Evolutionary conservation across 345 rosid species (phyloP), one percentile per base, ranked within the genome.

Genomic region (Kandelia obovata): DNA sequence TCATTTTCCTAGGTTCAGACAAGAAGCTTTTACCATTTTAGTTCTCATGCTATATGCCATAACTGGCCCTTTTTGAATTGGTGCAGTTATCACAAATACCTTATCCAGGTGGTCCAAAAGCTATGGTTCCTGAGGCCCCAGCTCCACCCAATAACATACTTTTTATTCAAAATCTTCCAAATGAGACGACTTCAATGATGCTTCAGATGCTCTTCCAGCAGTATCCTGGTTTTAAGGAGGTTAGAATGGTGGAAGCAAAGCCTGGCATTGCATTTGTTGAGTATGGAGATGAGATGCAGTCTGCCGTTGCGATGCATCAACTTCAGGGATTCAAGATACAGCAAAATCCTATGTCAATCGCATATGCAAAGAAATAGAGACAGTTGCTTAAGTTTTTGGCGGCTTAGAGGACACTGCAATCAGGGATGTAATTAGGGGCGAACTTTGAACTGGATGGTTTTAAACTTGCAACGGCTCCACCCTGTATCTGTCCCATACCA

Each of bases 181-280:
- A 86, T 52, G 97, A 92, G 58, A 83, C 96, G 1, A 84, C 96
- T 25, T 85, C 97, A 0, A 82, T 88, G 93, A 77, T 81, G 86
- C 77, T 95, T 72, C 97, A 95, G 80, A 82, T 78, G 88, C 71
- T 92, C 27, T 95, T 95, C 82, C 75, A 66, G 69, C 96, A 85
- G 64, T 90, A 88, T 71, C 69, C 75, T 7, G 96, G 96, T 58
- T 90, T 95, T 62, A 95, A 95, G 85, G 99, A 95, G 84, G 96
- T 92, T 27, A 86, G 98, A 79, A 95, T 90, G 96, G 83, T 95
- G 67, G 99, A 92, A 77, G 75, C 99, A 55, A 95, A 95, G 78
- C 99, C 99, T 0, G 98, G 99, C 32, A 95, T 95, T 10, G 99
- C 99, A 78, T 95, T 95, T 71, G 93, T 95, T 15, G 99, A 92